Evolutionary conservation across 768 basidiomycete genomes (phyloP), one percentile per base, ranked within the genome.

Genomic region (Suillus hirtellus): DNA sequence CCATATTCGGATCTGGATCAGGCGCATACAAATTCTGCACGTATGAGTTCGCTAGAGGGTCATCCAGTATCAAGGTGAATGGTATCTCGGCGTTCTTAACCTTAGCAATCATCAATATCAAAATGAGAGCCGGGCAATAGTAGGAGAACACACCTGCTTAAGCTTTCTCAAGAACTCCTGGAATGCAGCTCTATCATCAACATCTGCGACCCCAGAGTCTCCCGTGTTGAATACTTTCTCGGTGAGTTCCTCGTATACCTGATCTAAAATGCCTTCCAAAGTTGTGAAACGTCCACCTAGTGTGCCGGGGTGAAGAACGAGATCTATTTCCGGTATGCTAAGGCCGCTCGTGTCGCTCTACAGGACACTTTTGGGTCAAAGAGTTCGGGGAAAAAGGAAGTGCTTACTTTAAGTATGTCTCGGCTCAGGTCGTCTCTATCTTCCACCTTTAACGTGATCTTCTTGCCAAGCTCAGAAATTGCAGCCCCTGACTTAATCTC

Each of bases 251-350:
- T 96, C 95, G 78, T 96, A 95, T 2, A 99, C 84, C 71, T 99
- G 97, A 63, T 92, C 85, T 38, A 99, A 81, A 62, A 99, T 89
- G 27, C 97, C 97, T 76, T 99, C 97, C 21, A 99, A 81, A 0
- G 97, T 99, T 0, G 96, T 99, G 80, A 99, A 99, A 11, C 97
- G 86, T 11, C 97, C 96, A 12, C 97, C 97, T 4, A 99, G 86
- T 0, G 96, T 99, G 4, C 97, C 96, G 19, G 93, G 87, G 44
- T 93, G 89, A 5, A 99, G 85, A 12, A 89, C 86, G 9, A 99
- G 88, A 59, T 98, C 93, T 66, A 99, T 97, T 72, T 99, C 96
- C 4, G 96, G 96, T 52, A 99, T 93, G 4, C 78, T 81, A 37
- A 99, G 80, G 19, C 95, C 95, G 19, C 92, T 92, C 0, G 92